Evolutionary conservation across 106 monocot species (phyloP), one percentile per base, ranked within the genome.

Genomic region (Dioscorea alata): DNA sequence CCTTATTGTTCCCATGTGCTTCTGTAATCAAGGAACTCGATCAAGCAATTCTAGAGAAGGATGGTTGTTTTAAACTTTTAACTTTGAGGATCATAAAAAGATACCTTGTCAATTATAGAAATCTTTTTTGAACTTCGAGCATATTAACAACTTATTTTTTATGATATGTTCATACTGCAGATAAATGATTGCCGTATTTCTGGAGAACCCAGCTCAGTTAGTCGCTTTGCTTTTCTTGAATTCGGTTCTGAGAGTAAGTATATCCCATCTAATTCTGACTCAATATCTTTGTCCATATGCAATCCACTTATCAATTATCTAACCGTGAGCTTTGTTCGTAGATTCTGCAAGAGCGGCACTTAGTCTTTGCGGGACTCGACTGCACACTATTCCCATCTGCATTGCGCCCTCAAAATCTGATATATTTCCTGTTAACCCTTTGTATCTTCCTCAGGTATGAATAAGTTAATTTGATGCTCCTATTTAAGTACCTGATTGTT

Each of bases 371-470:
- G 90, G 90, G 16, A 83, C 83, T 8, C 70, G 88, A 62, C 79
- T 94, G 23, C 90, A 88, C 20, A 88, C 54, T 63, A 86, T 83
- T 72, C 90, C 90, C 64, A 61, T 94, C 34, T 83, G 76, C 70
- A 88, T 94, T 22, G 79, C 91, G 48, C 94, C 90, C 71, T 94
- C 94, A 51, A 94, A 88, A 68, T 90, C 94, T 65, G 90, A 90
- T 9, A 94, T 94, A 56, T 74, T 88, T 25, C 94, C 94, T 24
- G 90, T 94, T 53, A 94, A 94, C 69, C 94, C 94, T 31, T 79
- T 75, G 69, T 94, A 85, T 74, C 90, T 94, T 61, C 94, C 94
- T 2, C 70, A 75, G 81, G 94, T 94, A 19, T 57, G 74, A 23
- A 60, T 23, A 57, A 32, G 22, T 42, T 3, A 0, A 15, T 10